Percentiles rank a stretch among this genome's conserved stretches.
phyloP scores from a whole-genome alignment of 2,329 filamentous ascomycete species.

The Cylindrodendrum hubeiense region DNA sequence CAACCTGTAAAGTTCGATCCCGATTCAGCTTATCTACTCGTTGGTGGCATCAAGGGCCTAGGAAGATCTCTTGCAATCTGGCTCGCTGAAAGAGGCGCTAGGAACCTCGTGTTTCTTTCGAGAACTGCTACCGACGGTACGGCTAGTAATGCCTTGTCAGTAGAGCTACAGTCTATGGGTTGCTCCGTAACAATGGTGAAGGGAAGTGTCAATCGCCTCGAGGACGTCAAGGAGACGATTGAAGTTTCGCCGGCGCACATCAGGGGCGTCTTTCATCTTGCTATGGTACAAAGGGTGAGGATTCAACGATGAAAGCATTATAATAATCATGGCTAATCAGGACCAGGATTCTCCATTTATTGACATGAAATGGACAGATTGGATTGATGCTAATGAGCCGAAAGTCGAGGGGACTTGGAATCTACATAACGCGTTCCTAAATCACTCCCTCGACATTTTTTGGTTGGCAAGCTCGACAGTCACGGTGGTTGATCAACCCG shows the following conservation, averaged over 20 bases:
- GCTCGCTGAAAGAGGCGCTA: slow-evolving; percentile 36
- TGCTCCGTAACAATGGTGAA: slow-evolving; percentile 8
- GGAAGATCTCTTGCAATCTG: slow-evolving; percentile 38
- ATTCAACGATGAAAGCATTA: background rate
- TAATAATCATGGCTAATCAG: background rate
- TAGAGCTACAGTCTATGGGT: slow-evolving; percentile 30
- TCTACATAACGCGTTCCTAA: slow-evolving; percentile 38
- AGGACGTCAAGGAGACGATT: slow-evolving; percentile 28
- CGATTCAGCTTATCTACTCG: slow-evolving; percentile 36
- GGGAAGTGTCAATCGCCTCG: slow-evolving; percentile 15
- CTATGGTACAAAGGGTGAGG: slow-evolving; percentile 43
- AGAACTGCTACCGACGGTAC: slow-evolving; percentile 40
- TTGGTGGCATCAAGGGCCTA: slow-evolving; percentile 42
- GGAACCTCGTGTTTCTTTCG: slow-evolving; percentile 46
- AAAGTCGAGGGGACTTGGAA: slow-evolving; percentile 50
- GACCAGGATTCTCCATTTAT: slow-evolving; percentile 46
- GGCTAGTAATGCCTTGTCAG: slow-evolving; percentile 17
- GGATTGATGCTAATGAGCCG: slow-evolving; percentile 43
- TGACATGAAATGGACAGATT: slow-evolving; percentile 43
- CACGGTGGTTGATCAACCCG: slow-evolving; percentile 10
- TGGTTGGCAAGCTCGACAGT: slow-evolving; percentile 22
- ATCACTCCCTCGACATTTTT: slow-evolving; percentile 52
- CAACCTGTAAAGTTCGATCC: background rate
- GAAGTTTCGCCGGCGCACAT: slow-evolving; percentile 21
- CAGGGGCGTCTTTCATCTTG: slow-evolving; percentile 44